These are phyloP conservation scores for Penicillium manginii DNA, from an alignment of 495 filamentous ascomycete species.

Conservation along the genomic window DNA sequence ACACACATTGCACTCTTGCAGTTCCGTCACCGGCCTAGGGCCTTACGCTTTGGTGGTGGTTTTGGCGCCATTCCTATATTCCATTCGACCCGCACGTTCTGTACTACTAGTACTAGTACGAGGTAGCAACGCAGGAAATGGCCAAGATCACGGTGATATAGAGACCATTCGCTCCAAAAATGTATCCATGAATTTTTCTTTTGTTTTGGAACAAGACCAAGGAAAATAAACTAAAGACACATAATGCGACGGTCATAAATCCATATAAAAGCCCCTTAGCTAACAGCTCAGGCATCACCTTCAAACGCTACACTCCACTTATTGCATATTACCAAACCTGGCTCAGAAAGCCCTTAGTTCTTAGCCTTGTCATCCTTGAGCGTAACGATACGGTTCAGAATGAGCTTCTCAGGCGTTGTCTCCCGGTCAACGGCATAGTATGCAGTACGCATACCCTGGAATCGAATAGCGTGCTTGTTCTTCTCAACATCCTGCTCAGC, in stretches of 20 bases:
- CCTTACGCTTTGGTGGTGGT: no score
- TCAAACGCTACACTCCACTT: neutral
- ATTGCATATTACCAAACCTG: neutral
- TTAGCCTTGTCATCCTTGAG: slow-evolving; percentile 69
- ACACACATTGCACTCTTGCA: no score
- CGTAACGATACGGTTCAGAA: slow-evolving; percentile 90
- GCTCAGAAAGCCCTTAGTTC: slow-evolving; percentile 13
- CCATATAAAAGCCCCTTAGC: neutral
- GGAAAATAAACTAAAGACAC: neutral
- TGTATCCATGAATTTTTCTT: neutral
- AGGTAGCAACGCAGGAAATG: no score
- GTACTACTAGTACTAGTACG: no score
- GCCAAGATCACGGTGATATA: neutral
- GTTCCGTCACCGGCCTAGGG: no score
- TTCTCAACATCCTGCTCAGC: slow-evolving; percentile 45
- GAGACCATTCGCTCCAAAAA: neutral
- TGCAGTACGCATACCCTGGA: slow-evolving; percentile 89
- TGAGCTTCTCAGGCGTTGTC: slow-evolving; percentile 71
- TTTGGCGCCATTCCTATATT: no score
- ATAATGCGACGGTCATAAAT: slow-evolving; percentile 3
- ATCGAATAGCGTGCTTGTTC: slow-evolving; percentile 73
- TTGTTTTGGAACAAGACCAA: neutral
- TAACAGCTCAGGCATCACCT: neutral
- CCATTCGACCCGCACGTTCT: no score
- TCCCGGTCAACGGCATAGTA: slow-evolving; percentile 87